Base-by-base conservation (phyloP, 768 basidiomycete genomes). In the Tulasnella sp. region DNA sequence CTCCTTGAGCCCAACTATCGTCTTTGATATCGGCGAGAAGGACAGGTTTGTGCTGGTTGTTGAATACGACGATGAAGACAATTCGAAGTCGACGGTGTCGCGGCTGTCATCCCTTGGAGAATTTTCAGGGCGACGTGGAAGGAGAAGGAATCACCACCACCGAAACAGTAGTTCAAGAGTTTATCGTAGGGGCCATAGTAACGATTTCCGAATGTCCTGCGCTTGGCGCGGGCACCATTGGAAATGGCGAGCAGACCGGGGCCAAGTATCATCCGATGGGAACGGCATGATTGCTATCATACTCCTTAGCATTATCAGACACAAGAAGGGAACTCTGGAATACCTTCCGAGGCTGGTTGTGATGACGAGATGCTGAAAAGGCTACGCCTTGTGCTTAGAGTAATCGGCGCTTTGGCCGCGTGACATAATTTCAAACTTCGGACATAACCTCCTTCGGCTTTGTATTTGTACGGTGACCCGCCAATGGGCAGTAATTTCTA, bases 111-210 rank as follows among this genome's bases (percentile, higher is more conserved):
- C 62, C 31, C 58, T 61, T 50, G 64, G 66, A 59, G 66, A 61
- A 45, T 40, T 63, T 58, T 69, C 68, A 23, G 64, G 39, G 69
- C 65, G 63, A 72, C 56, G 57, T 67, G 68, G 65, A 62, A 67
- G n/a, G 59, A 50, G 64, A 68, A 69, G 49, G 62, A 37, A 23
- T 63, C 61, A 25, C 63, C 60, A n/a, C n/a, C n/a, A n/a, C n/a
- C n/a, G 45, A 64, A 62, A 65, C 67, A 62, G 62, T 72, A 73
- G 59, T 67, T 70, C 39, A 74, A 63, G 23, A 73, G 68, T 61
- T 65, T 67, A 67, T 70, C 64, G 60, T 72, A 73, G 39, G 71
- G 70, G 40, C 71, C 72, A 64, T 69, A 70, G 59, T 70, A 72
- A 53, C 67, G 67, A 62, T 65, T 62, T 63, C 68, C 65, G n/a